A percentile compares a stretch with the other conserved stretches of the same genome.
Conservation (phyloP, 176 grass and related monocot genomes). For the Oryza coarctata region DNA sequence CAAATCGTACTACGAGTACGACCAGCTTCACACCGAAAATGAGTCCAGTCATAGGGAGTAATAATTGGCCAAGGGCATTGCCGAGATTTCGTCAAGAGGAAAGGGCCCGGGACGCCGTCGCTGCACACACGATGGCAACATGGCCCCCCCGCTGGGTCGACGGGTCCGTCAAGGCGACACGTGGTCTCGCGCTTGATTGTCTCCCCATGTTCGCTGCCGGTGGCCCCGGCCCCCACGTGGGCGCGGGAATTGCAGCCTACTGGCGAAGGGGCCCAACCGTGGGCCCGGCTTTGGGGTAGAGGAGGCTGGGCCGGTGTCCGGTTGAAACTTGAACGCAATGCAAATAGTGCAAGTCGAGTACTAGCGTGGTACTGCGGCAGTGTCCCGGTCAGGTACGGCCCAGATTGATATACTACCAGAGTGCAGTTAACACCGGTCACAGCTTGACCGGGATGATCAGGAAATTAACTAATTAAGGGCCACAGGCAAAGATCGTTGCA, state of each 20-base stretch:
- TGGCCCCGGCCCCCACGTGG: not conserved
- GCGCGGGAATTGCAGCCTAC: slow-evolving; percentile 15
- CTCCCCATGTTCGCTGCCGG: slow-evolving; percentile 25
- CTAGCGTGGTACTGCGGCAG: not conserved
- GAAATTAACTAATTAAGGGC: too few relatives aligned
- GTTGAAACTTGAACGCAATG: not conserved
- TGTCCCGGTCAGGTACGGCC: not conserved
- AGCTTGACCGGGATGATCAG: not conserved
- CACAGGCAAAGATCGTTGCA: too few relatives aligned
- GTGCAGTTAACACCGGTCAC: not conserved
- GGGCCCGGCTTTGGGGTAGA: not conserved
- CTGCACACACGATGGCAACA: slow-evolving; percentile 20
- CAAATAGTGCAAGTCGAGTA: not conserved
- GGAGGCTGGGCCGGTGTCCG: not conserved
- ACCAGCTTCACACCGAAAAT: not conserved
- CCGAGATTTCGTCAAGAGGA: not conserved
- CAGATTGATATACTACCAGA: not conserved
- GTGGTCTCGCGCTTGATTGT: not conserved
- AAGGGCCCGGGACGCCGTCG: slow-evolving; percentile 1
- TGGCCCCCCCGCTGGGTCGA: not conserved
- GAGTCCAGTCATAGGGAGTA: not conserved
- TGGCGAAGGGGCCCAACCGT: not conserved
- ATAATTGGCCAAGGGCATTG: slow-evolving; percentile 29
- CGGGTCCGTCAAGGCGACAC: slow-evolving; percentile 13
- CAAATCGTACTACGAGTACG: not conserved